A percentile compares a stretch with the other conserved stretches of the same genome.
Conservation (phyloP, 306 rosid genomes). For the Cucumis cinereus region DNA sequence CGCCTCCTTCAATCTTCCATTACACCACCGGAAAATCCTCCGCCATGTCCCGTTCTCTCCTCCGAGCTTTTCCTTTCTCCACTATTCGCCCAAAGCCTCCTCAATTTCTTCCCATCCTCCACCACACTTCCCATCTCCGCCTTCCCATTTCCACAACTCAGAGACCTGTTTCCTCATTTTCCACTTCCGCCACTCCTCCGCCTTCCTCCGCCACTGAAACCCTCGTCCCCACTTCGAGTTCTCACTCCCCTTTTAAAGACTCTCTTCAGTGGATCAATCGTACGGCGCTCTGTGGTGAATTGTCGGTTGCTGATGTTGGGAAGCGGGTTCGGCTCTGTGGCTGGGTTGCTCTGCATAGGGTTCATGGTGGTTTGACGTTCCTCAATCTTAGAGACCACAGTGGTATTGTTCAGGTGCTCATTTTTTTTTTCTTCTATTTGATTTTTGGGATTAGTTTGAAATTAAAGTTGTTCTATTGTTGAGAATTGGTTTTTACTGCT, state of each 20-base stretch:
- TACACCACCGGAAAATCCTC: not conserved
- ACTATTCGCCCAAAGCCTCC: slow-evolving; percentile 35
- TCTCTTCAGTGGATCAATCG: slow-evolving; percentile 64
- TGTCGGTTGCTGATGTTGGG: slow-evolving; percentile 46
- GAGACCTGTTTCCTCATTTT: not conserved
- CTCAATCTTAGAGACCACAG: slow-evolving; percentile 76
- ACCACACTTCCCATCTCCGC: slow-evolving; percentile 20
- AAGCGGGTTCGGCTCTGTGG: slow-evolving; percentile 69
- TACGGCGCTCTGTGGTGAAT: slow-evolving; percentile 45
- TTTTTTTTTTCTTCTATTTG: not conserved
- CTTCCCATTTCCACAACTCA: slow-evolving; percentile 8
- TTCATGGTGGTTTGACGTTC: slow-evolving; percentile 81
- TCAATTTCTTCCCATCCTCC: slow-evolving; percentile 16
- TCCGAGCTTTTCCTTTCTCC: slow-evolving; percentile 47
- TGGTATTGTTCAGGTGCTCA: slow-evolving; percentile 57
- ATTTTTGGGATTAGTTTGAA: not conserved
- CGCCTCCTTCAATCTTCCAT: not conserved
- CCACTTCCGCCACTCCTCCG: slow-evolving; percentile 21
- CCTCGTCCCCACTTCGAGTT: slow-evolving; percentile 21
- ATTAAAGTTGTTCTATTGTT: not conserved
- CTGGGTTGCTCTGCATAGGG: slow-evolving; percentile 90
- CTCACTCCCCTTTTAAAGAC: slow-evolving; percentile 17
- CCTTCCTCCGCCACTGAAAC: slow-evolving; percentile 30
- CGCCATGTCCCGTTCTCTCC: slow-evolving; percentile 40
- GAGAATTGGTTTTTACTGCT: not conserved